These are phyloP conservation scores for Candida anglica DNA, from an alignment of 805 yeast genomes.

Conservation along the genomic window DNA sequence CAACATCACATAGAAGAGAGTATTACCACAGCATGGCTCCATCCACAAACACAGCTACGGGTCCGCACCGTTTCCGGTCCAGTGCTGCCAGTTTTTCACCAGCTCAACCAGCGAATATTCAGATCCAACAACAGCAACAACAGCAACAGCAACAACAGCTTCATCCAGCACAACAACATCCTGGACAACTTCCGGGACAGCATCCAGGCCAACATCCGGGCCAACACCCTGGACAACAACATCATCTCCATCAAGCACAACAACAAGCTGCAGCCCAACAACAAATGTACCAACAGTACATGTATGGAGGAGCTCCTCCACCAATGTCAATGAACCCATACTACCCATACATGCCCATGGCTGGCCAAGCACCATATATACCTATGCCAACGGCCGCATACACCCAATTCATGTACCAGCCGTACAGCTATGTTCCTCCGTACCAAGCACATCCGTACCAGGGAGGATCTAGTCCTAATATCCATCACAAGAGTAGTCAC, in stretches of 20 bases:
- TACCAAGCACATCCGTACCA: not conserved
- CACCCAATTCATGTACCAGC: slow-evolving; percentile 3
- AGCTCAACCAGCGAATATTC: slow-evolving; percentile 5
- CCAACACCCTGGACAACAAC: slow-evolving; percentile 2
- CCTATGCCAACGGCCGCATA: slow-evolving; percentile 2
- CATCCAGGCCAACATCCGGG: not conserved
- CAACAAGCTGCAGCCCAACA: slow-evolving; percentile 3
- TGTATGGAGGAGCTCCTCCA: slow-evolving; percentile 4
- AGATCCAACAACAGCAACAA: slow-evolving; percentile 4
- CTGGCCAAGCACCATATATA: no score
- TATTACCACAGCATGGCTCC: slow-evolving; percentile 1
- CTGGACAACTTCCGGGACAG: not conserved
- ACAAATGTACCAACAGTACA: slow-evolving; percentile 5
- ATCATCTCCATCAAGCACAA: slow-evolving; percentile 2
- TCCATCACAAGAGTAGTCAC: not conserved
- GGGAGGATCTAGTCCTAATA: not conserved
- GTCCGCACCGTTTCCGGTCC: slow-evolving; percentile 34
- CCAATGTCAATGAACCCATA: slow-evolving; percentile 4
- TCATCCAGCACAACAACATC: not conserved
- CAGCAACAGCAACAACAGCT: slow-evolving; percentile 8
- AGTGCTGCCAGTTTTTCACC: slow-evolving; percentile 37
- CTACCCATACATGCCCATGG: slow-evolving; percentile 4
- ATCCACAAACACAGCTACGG: slow-evolving; percentile 9
- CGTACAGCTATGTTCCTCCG: slow-evolving; percentile 1
- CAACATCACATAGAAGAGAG: no score